Base-by-base conservation (phyloP, 345 rosid species). In the Citrus sinensis region DNA sequence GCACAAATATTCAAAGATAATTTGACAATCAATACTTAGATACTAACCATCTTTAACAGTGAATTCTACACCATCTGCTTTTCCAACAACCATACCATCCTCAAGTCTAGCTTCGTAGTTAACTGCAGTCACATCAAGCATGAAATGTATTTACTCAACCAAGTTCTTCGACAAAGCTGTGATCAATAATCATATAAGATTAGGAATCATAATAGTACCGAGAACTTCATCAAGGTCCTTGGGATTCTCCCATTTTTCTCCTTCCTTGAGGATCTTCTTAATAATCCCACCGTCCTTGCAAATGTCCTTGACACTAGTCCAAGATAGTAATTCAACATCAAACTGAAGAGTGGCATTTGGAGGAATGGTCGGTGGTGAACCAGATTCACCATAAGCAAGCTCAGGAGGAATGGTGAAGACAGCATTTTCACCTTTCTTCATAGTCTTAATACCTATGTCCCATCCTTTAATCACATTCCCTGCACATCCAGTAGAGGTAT, bases 391-490 rank as follows among this genome's bases (percentile, higher is more conserved):
- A 81, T 95, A 95, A 6, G 98, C 98, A 65, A 95, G 82, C 79
- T 88, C 92, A 2, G 96, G 74, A 68, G 98, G 96, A 77, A 92
- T 95, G 69, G 98, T 95, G 74, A 95, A 91, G 16, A 90, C 78
- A 39, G 98, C 93, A 81, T 95, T 93, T 81, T 95, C 98, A 7
- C 92, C 92, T 76, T 92, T 95, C 89, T 93, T 97, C 99, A 97
- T 97, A 22, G 98, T 94, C 85, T 94, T 97, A 68, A 97, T 90
- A 67, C 99, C 99, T 66, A 79, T 86, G 79, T 97, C 99, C 99
- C 99, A 97, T 79, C 99, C 99, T 81, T 94, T 94, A 32, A 92
- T 95, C 76, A 95, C 98, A 79, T 90, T 94, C 34, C 98, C 98
- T 95, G 84, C 68, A 7, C 22, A 49, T 14, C 61, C 3, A 16